phyloP scores from a whole-genome alignment of 352 stramenopile genomes.

The Globisporangium viniferum region DNA sequence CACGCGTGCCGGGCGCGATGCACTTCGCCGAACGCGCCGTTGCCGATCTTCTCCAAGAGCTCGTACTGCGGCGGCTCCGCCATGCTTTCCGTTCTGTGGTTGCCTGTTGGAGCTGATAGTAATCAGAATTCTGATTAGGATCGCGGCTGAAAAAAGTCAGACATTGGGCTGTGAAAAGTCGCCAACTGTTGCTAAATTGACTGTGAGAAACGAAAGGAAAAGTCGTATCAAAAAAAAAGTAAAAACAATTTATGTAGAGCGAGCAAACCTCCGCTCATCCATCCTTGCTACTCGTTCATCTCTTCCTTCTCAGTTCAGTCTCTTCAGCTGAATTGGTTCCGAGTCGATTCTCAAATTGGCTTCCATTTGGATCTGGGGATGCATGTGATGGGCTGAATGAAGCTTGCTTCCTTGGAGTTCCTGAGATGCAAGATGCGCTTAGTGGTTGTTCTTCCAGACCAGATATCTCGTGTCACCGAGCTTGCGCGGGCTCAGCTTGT shows the following conservation, averaged over 20 bases:
- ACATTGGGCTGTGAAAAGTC: not conserved
- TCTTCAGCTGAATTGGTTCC: not conserved
- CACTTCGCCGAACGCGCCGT: slow-evolving; percentile 70
- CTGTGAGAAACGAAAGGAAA: not conserved
- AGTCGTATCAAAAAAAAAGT: not conserved
- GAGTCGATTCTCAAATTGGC: not conserved
- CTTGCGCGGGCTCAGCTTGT: slow-evolving; percentile 93
- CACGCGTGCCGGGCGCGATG: slow-evolving; percentile 42
- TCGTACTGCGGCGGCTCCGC: slow-evolving; percentile 42
- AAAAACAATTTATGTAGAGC: not conserved
- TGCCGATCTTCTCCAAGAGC: slow-evolving; percentile 60
- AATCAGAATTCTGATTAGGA: not conserved
- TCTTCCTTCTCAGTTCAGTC: not conserved
- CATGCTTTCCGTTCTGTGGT: not conserved
- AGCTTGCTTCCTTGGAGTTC: not conserved
- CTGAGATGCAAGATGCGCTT: slow-evolving; percentile 11
- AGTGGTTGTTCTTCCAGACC: slow-evolving; percentile 96
- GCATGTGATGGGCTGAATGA: not conserved
- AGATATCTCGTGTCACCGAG: slow-evolving; percentile 94
- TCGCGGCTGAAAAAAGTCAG: not conserved
- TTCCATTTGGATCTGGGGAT: not conserved
- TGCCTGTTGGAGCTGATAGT: too few relatives aligned
- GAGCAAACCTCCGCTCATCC: not conserved
- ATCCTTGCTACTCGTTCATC: not conserved
- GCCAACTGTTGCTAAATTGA: not conserved